These are phyloP conservation scores for Penicillium sp. DNA, from an alignment of 2,329 filamentous ascomycete genomes.

Conservation along the genomic window DNA sequence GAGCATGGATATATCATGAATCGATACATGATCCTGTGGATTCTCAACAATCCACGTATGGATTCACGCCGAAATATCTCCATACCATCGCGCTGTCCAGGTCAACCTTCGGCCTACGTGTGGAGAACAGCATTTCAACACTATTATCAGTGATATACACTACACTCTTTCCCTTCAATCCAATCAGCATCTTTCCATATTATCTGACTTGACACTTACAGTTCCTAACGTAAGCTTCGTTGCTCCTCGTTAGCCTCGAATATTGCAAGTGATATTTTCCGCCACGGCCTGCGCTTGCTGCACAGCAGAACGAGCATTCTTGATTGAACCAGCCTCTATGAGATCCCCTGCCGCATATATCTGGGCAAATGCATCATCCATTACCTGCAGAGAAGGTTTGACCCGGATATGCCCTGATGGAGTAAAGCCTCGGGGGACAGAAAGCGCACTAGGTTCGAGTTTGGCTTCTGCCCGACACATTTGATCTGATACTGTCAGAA, in stretches of 20 bases:
- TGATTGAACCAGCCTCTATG: conserved; percentile 49
- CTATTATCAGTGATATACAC: conserved; percentile 48
- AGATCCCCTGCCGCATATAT: conserved; percentile 68
- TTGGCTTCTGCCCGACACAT: not conserved
- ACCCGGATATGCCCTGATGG: conserved; percentile 48
- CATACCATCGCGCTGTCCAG: conserved; percentile 47
- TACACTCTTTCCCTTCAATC: conserved; percentile 45
- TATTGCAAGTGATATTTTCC: conserved; percentile 55
- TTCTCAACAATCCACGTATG: not conserved
- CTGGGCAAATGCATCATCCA: conserved; percentile 49
- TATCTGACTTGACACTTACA: conserved; percentile 37
- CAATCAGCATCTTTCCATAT: not conserved
- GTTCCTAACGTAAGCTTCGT: conserved; percentile 59
- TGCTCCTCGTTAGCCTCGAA: conserved; percentile 44
- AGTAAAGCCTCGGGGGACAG: no score
- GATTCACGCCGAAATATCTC: conserved; percentile 35
- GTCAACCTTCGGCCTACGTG: conserved; percentile 37
- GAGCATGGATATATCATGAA: no score
- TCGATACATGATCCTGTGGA: no score
- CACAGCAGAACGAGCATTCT: conserved; percentile 58
- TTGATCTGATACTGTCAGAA: conserved; percentile 47
- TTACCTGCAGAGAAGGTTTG: conserved; percentile 58
- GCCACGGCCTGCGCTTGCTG: conserved; percentile 56
- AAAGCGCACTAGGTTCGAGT: no score
- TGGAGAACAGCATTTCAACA: conserved; percentile 45